Base-by-base conservation (phyloP, 352 stramenopile species). In the Phytopythium delawarense region DNA sequence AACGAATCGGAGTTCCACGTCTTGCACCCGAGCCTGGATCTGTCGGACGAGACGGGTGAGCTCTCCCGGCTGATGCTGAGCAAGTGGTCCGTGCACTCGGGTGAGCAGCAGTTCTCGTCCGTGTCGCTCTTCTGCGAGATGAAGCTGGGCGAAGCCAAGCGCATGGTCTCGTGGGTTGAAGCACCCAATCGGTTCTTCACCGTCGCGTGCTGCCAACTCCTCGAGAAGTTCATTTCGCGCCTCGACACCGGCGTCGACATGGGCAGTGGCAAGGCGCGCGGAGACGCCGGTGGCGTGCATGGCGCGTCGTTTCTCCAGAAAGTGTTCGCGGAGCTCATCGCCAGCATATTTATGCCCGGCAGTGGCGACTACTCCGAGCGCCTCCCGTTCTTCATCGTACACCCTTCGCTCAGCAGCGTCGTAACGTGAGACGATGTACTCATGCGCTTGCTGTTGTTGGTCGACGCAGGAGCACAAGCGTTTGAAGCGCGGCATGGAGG, bases 101-200 rank as follows among this genome's bases (percentile, higher is more conserved):
- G 77, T 15, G 80, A 92, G 57, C 51, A 77, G 20, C 58, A 69
- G 11, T 92, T 89, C 57, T 59, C 76, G 37, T 92, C 82, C 11
- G 75, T 86, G 45, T 83, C 80, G 16, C 72, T 90, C 34, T 92
- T 89, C 57, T 92, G 80, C 34, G 78, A 94, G 64, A 79, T 90
- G 70, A 94, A 94, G 57, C 72, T 92, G 25, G 86, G 77, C 50
- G 84, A 94, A 63, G 84, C 81, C 23, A 76, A 87, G 71, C 69
- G 80, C 37, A 92, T 91, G 81, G 79, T 79, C 13, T 82, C 79
- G 2, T 88, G 81, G 71, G 68, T 90, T n/a, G 75, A 89, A 57
- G 54, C 75, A 12, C 82, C 84, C 32, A 94, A 92, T 62, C 76
- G 79, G 25, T 94, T 94, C 57, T 76, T 88, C 57, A 81, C 75